Percentiles rank a stretch among this genome's conserved stretches.
Conservation (phyloP, 2,329 filamentous ascomycete species). For the Pseudomassariella vexata region DNA sequence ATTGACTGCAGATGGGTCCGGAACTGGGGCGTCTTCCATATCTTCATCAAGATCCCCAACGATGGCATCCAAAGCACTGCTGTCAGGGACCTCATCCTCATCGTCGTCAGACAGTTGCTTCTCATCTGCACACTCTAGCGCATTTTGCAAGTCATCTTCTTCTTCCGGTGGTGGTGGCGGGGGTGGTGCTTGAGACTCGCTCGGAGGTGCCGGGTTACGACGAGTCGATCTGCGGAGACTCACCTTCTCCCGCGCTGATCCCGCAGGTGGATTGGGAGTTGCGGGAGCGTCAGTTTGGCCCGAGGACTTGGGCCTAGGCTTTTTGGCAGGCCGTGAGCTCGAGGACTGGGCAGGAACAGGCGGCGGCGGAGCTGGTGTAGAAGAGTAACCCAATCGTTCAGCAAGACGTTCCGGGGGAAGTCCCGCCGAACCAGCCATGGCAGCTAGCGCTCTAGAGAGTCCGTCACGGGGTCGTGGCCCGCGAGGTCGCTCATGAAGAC, state of each 20-base stretch:
- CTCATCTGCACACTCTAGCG: slow-evolving; percentile 90
- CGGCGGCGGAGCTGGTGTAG: slow-evolving; percentile 31
- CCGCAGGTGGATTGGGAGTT: slow-evolving; percentile 39
- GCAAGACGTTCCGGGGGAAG: slow-evolving; percentile 47
- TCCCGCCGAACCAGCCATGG: slow-evolving; percentile 68
- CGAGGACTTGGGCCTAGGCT: slow-evolving; percentile 42
- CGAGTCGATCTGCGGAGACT: slow-evolving; percentile 58
- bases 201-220: slow-evolving; percentile 43
- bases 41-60: slow-evolving; percentile 89
- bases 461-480: slow-evolving; percentile 55
- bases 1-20: slow-evolving; percentile 82
- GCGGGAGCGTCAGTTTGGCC: slow-evolving; percentile 32
- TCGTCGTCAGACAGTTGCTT: slow-evolving; percentile 73
- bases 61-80: slow-evolving; percentile 70
- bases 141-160: slow-evolving; percentile 59
- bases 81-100: slow-evolving; percentile 58
- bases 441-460: slow-evolving; percentile 63
- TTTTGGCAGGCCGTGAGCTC: slow-evolving; percentile 35
- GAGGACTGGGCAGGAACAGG: slow-evolving; percentile 34
- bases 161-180: slow-evolving; percentile 49
- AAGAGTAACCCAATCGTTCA: slow-evolving; percentile 33
- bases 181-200: slow-evolving; percentile 45
- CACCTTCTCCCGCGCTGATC: slow-evolving; percentile 51
- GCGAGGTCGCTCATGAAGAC: slow-evolving; percentile 67
- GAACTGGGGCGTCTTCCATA: slow-evolving; percentile 64